Evolutionary conservation across 352 stramenopile species (phyloP).

Genomic region (Globisporangium mamillatum): DNA sequence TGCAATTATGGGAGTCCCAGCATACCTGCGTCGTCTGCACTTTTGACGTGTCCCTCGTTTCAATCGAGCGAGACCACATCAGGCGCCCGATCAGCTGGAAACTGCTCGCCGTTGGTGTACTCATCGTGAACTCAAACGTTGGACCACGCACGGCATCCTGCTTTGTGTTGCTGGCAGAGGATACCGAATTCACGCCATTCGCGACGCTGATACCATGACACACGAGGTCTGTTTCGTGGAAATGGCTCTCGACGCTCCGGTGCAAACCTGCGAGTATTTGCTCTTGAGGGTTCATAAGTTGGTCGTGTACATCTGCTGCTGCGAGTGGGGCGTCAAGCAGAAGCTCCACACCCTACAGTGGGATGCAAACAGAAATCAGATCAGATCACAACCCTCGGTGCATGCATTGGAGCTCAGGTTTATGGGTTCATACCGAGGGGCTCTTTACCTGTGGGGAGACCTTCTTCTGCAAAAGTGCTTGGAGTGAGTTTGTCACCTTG

Average conservation of each 20-base stretch:
- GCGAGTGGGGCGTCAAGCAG: neutral
- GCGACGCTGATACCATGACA: neutral
- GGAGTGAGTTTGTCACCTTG: no score
- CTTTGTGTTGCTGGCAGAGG: constrained; percentile 1
- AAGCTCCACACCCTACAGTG: neutral
- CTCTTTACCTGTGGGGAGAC: no score
- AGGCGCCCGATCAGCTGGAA: neutral
- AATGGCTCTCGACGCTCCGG: neutral
- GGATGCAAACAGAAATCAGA: neutral
- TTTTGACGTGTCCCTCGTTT: neutral
- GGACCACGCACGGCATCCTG: constrained; percentile 8
- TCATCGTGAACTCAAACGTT: constrained; percentile 12
- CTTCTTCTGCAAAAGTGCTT: no score
- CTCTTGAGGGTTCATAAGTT: neutral
- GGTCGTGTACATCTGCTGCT: neutral
- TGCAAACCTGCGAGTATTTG: neutral
- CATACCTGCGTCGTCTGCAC: neutral
- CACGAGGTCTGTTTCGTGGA: constrained; percentile 5
- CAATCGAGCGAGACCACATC: constrained; percentile 6
- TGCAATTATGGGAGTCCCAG: neutral
- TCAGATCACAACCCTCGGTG: no score
- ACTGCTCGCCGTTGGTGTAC: neutral
- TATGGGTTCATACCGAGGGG: no score
- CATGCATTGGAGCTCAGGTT: neutral
- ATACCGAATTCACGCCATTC: neutral